These are phyloP conservation scores for Lactarius evosmus DNA, from an alignment of 768 basidiomycete species.

Conservation along the genomic window DNA sequence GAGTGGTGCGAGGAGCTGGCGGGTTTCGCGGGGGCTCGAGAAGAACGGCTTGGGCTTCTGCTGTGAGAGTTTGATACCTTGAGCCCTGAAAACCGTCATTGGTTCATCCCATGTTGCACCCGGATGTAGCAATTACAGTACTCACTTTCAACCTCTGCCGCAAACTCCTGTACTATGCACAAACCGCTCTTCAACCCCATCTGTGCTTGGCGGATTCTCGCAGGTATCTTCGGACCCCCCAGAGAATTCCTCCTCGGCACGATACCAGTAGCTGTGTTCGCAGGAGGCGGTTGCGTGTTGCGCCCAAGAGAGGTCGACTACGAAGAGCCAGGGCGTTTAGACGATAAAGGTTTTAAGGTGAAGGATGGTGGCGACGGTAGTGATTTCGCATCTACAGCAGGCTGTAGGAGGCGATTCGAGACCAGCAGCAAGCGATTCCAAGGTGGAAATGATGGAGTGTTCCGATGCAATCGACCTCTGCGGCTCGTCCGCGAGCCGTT, in stretches of 20 bases:
- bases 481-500: constrained; percentile 20
- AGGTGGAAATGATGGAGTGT: constrained; percentile 26
- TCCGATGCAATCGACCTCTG: constrained; percentile 24
- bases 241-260: constrained; percentile 59
- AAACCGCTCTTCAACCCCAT: constrained; percentile 71
- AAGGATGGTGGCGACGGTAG: constrained; percentile 20
- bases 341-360: constrained; percentile 20
- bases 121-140: constrained; percentile 27
- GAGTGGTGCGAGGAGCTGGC: constrained; percentile 44
- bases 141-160: constrained; percentile 76
- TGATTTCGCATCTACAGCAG: constrained; percentile 13
- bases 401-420: constrained; percentile 28
- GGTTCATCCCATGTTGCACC: constrained; percentile 15
- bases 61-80: constrained; percentile 60
- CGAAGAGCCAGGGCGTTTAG: constrained; percentile 33
- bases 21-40: constrained; percentile 36
- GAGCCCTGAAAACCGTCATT: constrained; percentile 48
- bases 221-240: constrained; percentile 71
- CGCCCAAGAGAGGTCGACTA: constrained; percentile 51
- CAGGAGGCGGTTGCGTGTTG: constrained; percentile 36
- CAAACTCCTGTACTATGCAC: constrained; percentile 85
- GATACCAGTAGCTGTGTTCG: constrained; percentile 29
- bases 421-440: constrained; percentile 17
- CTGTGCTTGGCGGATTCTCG: constrained; percentile 73
- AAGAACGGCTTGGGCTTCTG: constrained; percentile 52